Percentiles rank a stretch among this genome's conserved stretches.
Conservation (phyloP, 768 basidiomycete genomes). For the Candolleomyces aberdarensis region DNA sequence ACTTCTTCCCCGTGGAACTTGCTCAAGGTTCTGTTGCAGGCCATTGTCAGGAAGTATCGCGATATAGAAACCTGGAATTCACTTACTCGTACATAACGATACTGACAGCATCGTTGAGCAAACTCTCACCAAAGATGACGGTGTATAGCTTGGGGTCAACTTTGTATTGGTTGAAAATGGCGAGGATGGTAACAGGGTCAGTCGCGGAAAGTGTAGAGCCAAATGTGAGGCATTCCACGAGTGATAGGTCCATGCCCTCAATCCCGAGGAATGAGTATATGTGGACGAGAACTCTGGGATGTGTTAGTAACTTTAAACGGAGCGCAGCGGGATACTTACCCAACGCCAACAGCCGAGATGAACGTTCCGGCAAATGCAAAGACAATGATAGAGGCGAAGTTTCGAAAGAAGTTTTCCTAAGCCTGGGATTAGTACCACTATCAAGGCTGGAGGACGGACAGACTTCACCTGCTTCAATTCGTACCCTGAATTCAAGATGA, state of each 20-base stretch:
- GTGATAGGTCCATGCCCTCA: slow-evolving; percentile 79
- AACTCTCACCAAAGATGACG: slow-evolving; percentile 95
- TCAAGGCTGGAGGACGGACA: neutral
- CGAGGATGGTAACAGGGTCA: slow-evolving; percentile 95
- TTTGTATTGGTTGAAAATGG: slow-evolving; percentile 98
- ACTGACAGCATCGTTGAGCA: slow-evolving; percentile 98
- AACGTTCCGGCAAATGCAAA: slow-evolving; percentile 96
- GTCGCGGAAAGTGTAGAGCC: slow-evolving; percentile 97
- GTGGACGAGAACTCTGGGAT: slow-evolving; percentile 82
- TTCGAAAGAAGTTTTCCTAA: slow-evolving; percentile 97
- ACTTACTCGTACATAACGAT: slow-evolving; percentile 99
- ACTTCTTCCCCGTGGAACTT: slow-evolving; percentile 91
- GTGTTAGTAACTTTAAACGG: neutral
- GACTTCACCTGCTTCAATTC: slow-evolving; percentile 86
- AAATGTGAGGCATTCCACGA: slow-evolving; percentile 94
- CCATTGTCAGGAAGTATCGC: neutral
- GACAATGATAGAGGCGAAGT: slow-evolving; percentile 93
- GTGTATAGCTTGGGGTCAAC: slow-evolving; percentile 98
- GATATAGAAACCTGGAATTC: neutral
- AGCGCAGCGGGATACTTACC: slow-evolving; percentile 53
- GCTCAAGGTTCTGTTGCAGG: slow-evolving; percentile 68
- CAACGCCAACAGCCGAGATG: slow-evolving; percentile 93
- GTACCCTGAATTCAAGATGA: slow-evolving; percentile 97
- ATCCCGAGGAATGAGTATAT: slow-evolving; percentile 92
- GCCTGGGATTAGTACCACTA: neutral